A percentile compares a stretch with the other conserved stretches of the same genome.
phyloP scores from a whole-genome alignment of 345 rosid species.

The Brassica napus region Da-Ae NC_063442.1:724501-725000 shows the following conservation, averaged over 20 bases:
- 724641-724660: slow-evolving; percentile 77
- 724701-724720: slow-evolving; percentile 94
- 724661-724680: slow-evolving; percentile 94
- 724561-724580: slow-evolving; percentile 1
- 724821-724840: slow-evolving; percentile 34
- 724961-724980: slow-evolving; percentile 55
- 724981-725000: slow-evolving; percentile 43
- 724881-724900: slow-evolving; percentile 78
- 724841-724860: slow-evolving; percentile 85
- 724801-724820: slow-evolving; percentile 16
- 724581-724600: slow-evolving; percentile 23
- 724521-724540: slow-evolving; percentile 4
- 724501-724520: slow-evolving; percentile 4
- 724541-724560: slow-evolving; percentile 24
- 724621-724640: slow-evolving; percentile 69
- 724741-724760: slow-evolving; percentile 1
- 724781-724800: slow-evolving; percentile 13
- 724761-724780: slow-evolving; percentile 28
- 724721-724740: slow-evolving; percentile 56
- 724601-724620: slow-evolving; percentile 58
- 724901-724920: slow-evolving; percentile 54
- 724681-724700: slow-evolving; percentile 73
- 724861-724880: slow-evolving; percentile 94
- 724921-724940: slow-evolving; percentile 68
- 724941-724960: slow-evolving; percentile 60